Conservation (phyloP, 1,284 basidiomycete genomes). For the Phlebopus sp. region DNA sequence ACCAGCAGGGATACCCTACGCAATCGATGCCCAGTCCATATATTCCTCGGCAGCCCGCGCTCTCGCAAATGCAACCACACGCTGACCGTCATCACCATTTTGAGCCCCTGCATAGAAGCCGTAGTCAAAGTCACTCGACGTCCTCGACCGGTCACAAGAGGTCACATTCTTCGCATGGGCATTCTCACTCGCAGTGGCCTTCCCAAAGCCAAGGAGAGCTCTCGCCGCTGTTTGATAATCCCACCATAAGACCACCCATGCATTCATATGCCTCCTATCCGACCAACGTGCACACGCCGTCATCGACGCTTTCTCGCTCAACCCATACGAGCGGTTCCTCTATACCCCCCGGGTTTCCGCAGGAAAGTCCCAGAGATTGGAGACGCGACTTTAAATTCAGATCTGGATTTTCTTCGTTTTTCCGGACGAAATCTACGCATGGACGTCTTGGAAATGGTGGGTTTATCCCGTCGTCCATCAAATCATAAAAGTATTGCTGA, state of each 20-base stretch:
- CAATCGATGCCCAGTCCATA: conserved; percentile 29
- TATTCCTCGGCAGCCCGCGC: conserved; percentile 22
- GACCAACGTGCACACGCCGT: conserved; percentile 26
- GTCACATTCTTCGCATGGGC: conserved; percentile 6
- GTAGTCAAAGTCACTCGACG: conserved; percentile 4
- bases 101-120: conserved; percentile 7
- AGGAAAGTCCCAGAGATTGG: conserved; percentile 28
- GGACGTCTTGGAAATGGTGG: conserved; percentile 16
- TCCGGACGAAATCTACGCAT: conserved; percentile 24
- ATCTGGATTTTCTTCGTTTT: conserved; percentile 30
- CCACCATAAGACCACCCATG: conserved; percentile 19
- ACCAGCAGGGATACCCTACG: conserved; percentile 13
- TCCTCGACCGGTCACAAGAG: conserved; percentile 1
- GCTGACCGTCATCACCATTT: conserved; percentile 12
- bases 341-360: conserved; percentile 11
- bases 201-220: conserved; percentile 20
- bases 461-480: conserved; percentile 1
- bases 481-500: neutral
- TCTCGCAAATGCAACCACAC: conserved; percentile 10
- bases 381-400: conserved; percentile 33
- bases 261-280: conserved; percentile 17
- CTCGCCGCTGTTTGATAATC: conserved; percentile 21
- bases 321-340: conserved; percentile 11
- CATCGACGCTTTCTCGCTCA: conserved; percentile 26
- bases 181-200: conserved; percentile 20